Conservation (phyloP, 306 rosid genomes). For the Oemleria cerasiformis region DNA sequence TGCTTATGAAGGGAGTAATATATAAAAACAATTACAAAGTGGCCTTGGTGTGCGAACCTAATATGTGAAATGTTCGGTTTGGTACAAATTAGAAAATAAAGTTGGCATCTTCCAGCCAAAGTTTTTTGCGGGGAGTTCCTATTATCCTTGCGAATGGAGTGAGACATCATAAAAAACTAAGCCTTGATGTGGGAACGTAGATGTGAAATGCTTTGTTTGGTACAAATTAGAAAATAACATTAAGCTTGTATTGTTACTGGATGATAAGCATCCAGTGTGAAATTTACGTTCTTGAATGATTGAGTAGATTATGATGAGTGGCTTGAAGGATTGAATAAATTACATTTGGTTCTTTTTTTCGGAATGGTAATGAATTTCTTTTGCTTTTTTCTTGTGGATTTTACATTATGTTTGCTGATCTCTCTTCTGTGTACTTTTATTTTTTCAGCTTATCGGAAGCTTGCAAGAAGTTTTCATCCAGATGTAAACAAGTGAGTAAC, state of each 20-base stretch:
- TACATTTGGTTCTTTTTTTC: neutral
- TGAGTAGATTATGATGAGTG: neutral
- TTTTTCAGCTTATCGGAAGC: conserved; percentile 91
- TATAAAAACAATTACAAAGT: too few relatives aligned
- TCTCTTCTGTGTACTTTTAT: conserved; percentile 17
- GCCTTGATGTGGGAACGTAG: neutral
- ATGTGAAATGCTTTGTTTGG: neutral
- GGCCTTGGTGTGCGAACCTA: neutral
- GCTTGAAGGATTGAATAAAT: neutral
- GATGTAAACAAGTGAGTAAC: conserved; percentile 93
- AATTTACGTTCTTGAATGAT: neutral
- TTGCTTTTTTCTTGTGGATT: neutral
- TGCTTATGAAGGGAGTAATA: neutral
- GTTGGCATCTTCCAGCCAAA: too few relatives aligned
- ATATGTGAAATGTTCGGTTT: neutral
- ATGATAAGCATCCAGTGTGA: neutral
- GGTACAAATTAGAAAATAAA: neutral
- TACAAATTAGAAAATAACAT: neutral
- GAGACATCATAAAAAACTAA: neutral
- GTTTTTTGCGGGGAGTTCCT: too few relatives aligned
- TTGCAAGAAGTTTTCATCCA: conserved; percentile 91
- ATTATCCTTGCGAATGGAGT: neutral
- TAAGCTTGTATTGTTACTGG: neutral
- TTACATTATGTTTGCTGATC: neutral
- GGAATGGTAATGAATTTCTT: neutral